A percentile compares a stretch with the other conserved stretches of the same genome.
Evolutionary conservation across 345 rosid genomes (phyloP).

Genomic region (Citrus reticulata): DNA sequence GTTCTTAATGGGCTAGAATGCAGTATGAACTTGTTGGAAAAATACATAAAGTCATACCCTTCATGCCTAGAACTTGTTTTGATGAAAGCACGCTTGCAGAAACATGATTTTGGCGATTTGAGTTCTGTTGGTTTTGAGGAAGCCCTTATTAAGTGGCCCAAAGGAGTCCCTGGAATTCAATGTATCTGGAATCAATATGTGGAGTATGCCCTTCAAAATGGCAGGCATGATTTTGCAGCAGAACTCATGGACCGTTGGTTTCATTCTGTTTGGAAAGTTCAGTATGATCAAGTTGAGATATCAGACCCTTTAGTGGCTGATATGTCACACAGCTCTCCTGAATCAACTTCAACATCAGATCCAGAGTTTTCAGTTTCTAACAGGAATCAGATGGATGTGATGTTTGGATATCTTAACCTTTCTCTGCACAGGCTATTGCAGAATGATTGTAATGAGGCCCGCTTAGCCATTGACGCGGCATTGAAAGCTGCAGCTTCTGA

Average conservation of each 20-base stretch:
- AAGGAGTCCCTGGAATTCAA: constrained; percentile 58
- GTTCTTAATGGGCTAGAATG: constrained; percentile 49
- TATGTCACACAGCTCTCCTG: constrained; percentile 17
- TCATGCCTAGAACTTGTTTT: constrained; percentile 66
- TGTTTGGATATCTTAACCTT: constrained; percentile 81
- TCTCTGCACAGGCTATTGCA: constrained; percentile 59
- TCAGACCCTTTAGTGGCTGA: constrained; percentile 17
- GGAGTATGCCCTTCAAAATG: constrained; percentile 56
- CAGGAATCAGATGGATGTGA: constrained; percentile 39
- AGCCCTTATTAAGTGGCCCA: constrained; percentile 60
- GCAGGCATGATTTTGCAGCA: constrained; percentile 46
- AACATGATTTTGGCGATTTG: constrained; percentile 27
- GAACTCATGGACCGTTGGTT: constrained; percentile 68
- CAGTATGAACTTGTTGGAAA: constrained; percentile 44
- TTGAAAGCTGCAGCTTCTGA: constrained; percentile 43
- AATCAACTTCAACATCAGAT: constrained; percentile 31
- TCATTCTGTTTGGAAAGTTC: constrained; percentile 43
- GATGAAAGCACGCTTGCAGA: constrained; percentile 52
- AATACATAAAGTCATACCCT: constrained; percentile 54
- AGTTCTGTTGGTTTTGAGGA: constrained; percentile 59
- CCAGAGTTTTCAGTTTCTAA: constrained; percentile 14
- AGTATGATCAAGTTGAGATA: constrained; percentile 19
- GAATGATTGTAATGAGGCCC: constrained; percentile 46
- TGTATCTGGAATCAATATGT: constrained; percentile 94
- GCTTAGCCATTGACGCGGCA: constrained; percentile 52